Percentiles rank a stretch among this genome's conserved stretches.
Evolutionary conservation across 148 eudicot genomes (phyloP).

Genomic region (Rhododendron henanense): DNA sequence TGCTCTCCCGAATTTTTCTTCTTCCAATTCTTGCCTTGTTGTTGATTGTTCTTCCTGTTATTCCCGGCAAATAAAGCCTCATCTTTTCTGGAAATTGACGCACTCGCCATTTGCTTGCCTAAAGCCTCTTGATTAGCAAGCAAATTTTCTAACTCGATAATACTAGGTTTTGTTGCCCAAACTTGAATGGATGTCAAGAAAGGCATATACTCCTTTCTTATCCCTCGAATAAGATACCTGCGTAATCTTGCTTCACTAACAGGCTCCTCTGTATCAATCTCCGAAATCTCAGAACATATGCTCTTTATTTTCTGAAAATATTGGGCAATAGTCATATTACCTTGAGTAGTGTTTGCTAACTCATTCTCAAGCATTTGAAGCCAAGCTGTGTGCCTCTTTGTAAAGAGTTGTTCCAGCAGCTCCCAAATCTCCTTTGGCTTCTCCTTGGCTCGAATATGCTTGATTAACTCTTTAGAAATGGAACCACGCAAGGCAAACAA

Average conservation of each 20-base stretch:
- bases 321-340: neutral
- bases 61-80: slow-evolving; percentile 12
- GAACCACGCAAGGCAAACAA: slow-evolving; percentile 12
- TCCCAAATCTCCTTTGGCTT: slow-evolving; percentile 16
- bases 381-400: slow-evolving; percentile 11
- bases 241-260: slow-evolving; percentile 21
- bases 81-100: neutral
- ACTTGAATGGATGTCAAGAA: slow-evolving; percentile 32
- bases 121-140: slow-evolving; percentile 28
- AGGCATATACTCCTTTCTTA: slow-evolving; percentile 15
- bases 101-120: slow-evolving; percentile 19
- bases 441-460: slow-evolving; percentile 7
- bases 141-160: slow-evolving; percentile 26
- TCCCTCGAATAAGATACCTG: slow-evolving; percentile 17
- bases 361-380: neutral
- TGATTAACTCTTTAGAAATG: slow-evolving; percentile 3
- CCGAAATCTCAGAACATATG: too few species aligned
- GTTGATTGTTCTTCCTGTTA: neutral
- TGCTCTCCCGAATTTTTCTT: neutral
- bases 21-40: neutral
- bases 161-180: slow-evolving; percentile 25
- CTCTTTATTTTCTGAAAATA: slow-evolving; percentile 8
- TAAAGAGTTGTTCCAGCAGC: slow-evolving; percentile 5
- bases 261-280: neutral
- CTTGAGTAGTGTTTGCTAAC: slow-evolving; percentile 4